These are phyloP conservation scores for Thermothelomyces thermophilus DNA, from an alignment of 2,329 filamentous ascomycete genomes.

Conservation along the genomic window DNA sequence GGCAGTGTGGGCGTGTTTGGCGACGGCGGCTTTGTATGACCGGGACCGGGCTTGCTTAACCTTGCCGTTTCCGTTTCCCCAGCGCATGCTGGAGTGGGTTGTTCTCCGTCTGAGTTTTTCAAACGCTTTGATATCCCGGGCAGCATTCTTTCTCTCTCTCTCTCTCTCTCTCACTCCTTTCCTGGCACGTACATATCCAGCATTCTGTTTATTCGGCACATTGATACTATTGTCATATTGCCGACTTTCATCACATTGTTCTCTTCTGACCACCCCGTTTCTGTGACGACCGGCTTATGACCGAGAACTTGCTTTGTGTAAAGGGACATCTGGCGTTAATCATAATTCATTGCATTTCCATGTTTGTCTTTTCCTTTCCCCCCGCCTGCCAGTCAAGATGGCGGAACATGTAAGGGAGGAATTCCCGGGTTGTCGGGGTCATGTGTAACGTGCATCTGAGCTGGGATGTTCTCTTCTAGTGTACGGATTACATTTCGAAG, in stretches of 20 bases:
- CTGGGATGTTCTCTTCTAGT: too few species aligned
- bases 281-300: conserved; percentile 17
- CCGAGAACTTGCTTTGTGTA: conserved; percentile 1
- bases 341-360: not conserved
- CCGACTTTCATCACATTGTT: not conserved
- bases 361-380: not conserved
- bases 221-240: not conserved
- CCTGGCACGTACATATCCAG: not conserved
- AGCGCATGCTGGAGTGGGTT: not conserved
- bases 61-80: not conserved
- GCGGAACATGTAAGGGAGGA: not conserved
- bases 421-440: not conserved
- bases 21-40: conserved; percentile 51
- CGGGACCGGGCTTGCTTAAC: too few species aligned
- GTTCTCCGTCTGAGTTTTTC: not conserved
- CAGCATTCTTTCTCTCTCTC: not conserved
- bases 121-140: not conserved
- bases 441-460: not conserved
- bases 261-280: not conserved
- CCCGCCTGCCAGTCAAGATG: too few species aligned
- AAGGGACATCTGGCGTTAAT: conserved; percentile 16
- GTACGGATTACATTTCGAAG: too few species aligned
- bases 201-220: not conserved
- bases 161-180: not conserved
- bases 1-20: conserved; percentile 48